Evolutionary conservation across 768 basidiomycete species (phyloP), one percentile per base, ranked within the genome.

Genomic region (Tulasnella sp.): DNA sequence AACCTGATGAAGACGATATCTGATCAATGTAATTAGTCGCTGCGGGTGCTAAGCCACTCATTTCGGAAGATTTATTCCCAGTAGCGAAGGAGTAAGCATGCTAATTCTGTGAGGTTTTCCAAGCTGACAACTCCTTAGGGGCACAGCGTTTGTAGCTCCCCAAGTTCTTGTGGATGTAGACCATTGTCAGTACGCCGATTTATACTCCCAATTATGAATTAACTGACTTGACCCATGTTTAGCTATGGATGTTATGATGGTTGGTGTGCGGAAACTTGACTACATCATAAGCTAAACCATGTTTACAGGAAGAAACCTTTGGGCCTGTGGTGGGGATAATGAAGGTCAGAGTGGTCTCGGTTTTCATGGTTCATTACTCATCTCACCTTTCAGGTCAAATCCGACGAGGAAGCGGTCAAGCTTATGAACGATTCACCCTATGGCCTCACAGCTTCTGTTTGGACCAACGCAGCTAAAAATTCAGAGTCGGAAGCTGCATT

Each of bases 371-470:
- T 45, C 24, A 8, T 12, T 37, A 3, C 16, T 19, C 2, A 5
- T n/a, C 3, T 9, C 22, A 20, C n/a, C 20, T 4, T 9, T 32
- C 45, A 85, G 83, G 84, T 89, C 19, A 69, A 74, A 7, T 79
- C 79, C 0, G 95, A 96, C 62, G 83, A 81, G 39, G 89, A 93
- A 62, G 95, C 95, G 1, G 67, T 96, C 50, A 63, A 66, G 15
- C 74, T 98, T 28, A 99, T 99, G 86, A 98, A 99, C 64, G 91
- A 98, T 64, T 95, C 92, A 13, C 77, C 77, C 0, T 98, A 92
- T 61, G 95, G 95, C 12, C 72, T 99, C 19, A 99, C 93, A 1
- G 89, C 88, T 3, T 91, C 89, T 15, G 64, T 99, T 28, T 99
- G 93, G 95, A 96, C 95, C 1, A 75, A 86, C 58, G 75, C 71